Evolutionary conservation across 2,329 filamentous ascomycete genomes (phyloP), one percentile per base, ranked within the genome.

Genomic region (Xylaria sp.): DNA sequence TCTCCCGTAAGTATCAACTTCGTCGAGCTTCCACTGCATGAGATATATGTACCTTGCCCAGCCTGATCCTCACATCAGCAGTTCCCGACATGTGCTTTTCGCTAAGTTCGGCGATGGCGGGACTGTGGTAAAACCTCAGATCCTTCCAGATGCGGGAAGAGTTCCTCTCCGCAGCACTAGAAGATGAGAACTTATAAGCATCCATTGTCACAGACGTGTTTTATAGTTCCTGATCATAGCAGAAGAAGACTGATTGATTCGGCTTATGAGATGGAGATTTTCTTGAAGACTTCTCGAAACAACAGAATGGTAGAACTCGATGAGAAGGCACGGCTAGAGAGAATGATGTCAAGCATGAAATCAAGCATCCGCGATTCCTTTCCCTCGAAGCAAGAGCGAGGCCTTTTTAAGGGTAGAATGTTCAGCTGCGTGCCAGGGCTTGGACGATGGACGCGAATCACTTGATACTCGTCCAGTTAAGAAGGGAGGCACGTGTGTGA

Each of bases 61-160:
- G 68, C 52, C 58, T 67, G 30, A 68, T 64, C n/a, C 68, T 70
- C 68, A 74, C 73, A 34, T 68, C 68, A 51, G 72, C 66, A 46
- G 64, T 67, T 59, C 67, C 69, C 11, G 69, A 61, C 37, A 72
- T 62, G 39, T 70, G 69, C 46, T 73, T 69, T 54, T 69, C 67
- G 55, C 71, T 67, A 57, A 74, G 67, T 46, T 72, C 71, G 52
- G 72, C 63, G 35, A 75, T 65, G 60, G 69, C 75, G 49, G 73
- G 72, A 23, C 73, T 69, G 52, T 74, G 76, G 54, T 75, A 75
- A 23, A 75, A 72, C 63, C 74, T 75, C 23, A 82, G 73, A 66
- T 83, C 80, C 62, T 77, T 77, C 67, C 81, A 81, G 55, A 82
- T 78, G 55, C 74, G 77, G 50, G 80, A 82, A 30, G 76, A 73